These are phyloP conservation scores for Isatis lusitanica DNA, from an alignment of 441 rosid genomes.

Conservation along the genomic window DNA sequence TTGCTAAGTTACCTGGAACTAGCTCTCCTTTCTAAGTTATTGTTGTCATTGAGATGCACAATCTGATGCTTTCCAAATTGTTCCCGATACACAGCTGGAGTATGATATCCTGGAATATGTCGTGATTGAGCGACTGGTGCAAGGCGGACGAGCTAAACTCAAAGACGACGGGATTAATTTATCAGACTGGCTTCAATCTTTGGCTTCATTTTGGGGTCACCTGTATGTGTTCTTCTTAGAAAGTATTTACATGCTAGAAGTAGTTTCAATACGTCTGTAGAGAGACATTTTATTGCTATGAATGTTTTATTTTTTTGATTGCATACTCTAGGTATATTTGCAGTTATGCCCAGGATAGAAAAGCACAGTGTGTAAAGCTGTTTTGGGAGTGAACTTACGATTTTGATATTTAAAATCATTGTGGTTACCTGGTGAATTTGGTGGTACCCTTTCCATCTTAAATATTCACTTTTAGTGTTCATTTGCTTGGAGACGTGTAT, in stretches of 20 bases:
- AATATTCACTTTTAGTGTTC: not conserved
- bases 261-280: not conserved
- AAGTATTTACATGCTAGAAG: slow-evolving; percentile 21
- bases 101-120: slow-evolving; percentile 98
- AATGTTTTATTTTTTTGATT: not conserved
- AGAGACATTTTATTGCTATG: slow-evolving; percentile 7
- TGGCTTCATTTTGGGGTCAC: slow-evolving; percentile 99
- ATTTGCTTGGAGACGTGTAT: not conserved
- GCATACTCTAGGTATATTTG: slow-evolving; percentile 7
- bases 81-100: slow-evolving; percentile 72
- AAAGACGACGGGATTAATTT: slow-evolving; percentile 99
- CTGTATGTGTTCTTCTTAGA: slow-evolving; percentile 72
- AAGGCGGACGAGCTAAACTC: slow-evolving; percentile 96
- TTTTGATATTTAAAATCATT: slow-evolving; percentile 8
- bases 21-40: slow-evolving; percentile 1
- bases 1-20: slow-evolving; percentile 15
- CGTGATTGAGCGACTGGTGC: slow-evolving; percentile 95
- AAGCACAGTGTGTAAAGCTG: not conserved
- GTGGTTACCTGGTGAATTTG: not conserved
- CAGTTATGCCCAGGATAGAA: slow-evolving; percentile 9
- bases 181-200: slow-evolving; percentile 99
- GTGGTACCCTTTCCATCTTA: not conserved
- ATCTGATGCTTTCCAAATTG: slow-evolving; percentile 22
- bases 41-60: slow-evolving; percentile 20
- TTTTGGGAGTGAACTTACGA: not conserved